Conservation (phyloP, 2,329 filamentous ascomycete species). For the Lasiodiplodia theobromae region DNA sequence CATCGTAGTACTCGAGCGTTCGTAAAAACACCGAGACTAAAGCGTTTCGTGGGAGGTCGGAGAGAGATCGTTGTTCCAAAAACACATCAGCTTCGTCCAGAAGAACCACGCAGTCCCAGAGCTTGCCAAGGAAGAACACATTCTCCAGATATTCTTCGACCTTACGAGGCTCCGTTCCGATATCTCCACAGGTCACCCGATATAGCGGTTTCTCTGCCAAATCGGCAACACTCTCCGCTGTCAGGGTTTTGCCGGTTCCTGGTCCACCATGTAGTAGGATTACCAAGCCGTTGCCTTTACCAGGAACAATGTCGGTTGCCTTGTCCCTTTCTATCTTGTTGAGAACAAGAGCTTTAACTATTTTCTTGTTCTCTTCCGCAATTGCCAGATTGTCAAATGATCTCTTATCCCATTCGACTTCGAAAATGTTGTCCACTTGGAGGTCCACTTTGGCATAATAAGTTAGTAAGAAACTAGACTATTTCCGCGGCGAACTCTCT, state of each 20-base stretch:
- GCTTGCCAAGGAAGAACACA: neutral
- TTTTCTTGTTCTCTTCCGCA: neutral
- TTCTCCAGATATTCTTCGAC: neutral
- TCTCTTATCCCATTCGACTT: neutral
- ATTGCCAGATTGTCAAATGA: neutral
- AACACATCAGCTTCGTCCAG: conserved; percentile 29
- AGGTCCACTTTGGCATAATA: neutral
- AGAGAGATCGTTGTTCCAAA: neutral
- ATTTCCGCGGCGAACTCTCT: neutral
- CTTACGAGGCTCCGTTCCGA: neutral
- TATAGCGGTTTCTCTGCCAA: conserved; percentile 40
- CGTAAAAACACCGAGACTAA: neutral
- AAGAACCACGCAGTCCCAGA: conserved; percentile 1
- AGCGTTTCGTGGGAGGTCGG: neutral
- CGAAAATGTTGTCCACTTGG: neutral
- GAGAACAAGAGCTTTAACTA: neutral
- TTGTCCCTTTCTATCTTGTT: neutral
- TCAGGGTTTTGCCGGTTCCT: conserved; percentile 35
- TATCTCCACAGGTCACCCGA: conserved; percentile 32
- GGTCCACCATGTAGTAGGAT: conserved; percentile 34
- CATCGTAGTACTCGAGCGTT: conserved; percentile 16
- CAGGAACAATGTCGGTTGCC: conserved; percentile 27
- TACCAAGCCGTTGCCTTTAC: conserved; percentile 42
- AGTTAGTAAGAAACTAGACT: too few species aligned
- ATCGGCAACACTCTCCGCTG: conserved; percentile 43